Base-by-base conservation (phyloP, 140 eudicot species). In the Stevia rebaudiana region DNA sequence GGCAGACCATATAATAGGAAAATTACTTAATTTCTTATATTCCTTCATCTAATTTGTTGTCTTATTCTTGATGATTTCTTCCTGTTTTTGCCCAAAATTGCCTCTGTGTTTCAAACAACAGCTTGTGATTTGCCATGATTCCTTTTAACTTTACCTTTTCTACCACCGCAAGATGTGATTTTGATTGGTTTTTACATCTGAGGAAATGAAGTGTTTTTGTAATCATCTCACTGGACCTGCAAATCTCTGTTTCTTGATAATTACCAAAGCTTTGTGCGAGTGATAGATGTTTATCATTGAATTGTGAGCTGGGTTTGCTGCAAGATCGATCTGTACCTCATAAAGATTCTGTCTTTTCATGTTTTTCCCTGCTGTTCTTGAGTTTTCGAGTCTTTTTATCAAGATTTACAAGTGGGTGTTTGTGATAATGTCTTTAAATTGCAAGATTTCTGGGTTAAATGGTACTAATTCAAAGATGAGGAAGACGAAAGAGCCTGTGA, bases 361-460 rank as follows among this genome's bases (percentile, higher is more conserved):
- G 85, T 71, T 72, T 53, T 65, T 70, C 46, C 40, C 73, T 72
- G 65, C 67, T 43, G 44, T 58, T 61, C 49, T 70, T 40, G 79
- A 76, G 74, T 36, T 80, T 41, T 74, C 67, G 43, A 74, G 80
- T 68, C 16, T 48, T 57, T 56, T 77, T 58, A 17, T 59, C 75
- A 84, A 72, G 76, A 74, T 76, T 50, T 15, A 50, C 74, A 83
- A 71, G 75, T 76, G 72, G 81, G 71, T 80, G 70, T 56, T 76
- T 76, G 76, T 71, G 13, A 81, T 67, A 62, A 89, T 89, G 97
- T 74, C 92, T 77, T 72, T 84, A 67, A 77, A 83, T 56, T 75
- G 71, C 74, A 81, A 80, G 78, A 69, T 55, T 33, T 63, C 67
- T 44, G 76, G 84, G 56, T 57, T 68, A 59, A 81, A 76, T 77